Evolutionary conservation across 2,329 filamentous ascomycete species (phyloP).

Genomic region (Aspergillus brunneoviolaceus): DNA sequence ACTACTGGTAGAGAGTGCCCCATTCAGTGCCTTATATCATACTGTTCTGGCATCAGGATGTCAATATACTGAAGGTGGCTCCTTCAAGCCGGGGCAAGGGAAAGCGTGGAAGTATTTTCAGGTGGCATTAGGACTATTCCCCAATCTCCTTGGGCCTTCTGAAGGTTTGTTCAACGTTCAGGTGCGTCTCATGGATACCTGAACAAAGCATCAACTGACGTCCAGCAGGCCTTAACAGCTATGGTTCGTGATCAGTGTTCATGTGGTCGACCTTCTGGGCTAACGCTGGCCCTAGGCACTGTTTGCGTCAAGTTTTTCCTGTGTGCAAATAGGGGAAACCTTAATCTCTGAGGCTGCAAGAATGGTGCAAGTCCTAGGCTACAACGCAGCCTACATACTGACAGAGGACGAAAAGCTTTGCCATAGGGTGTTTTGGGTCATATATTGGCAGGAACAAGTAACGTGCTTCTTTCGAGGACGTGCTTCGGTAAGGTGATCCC

Average conservation of each 20-base stretch:
- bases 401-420: constrained; percentile 14
- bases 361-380: constrained; percentile 34
- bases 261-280: neutral
- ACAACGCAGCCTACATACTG: constrained; percentile 25
- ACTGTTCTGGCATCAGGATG: neutral
- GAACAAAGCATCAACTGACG: neutral
- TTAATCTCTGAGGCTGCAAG: constrained; percentile 37
- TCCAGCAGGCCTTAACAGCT: constrained; percentile 25
- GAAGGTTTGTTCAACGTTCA: constrained; percentile 4
- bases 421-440: constrained; percentile 41
- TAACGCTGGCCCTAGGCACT: constrained; percentile 27
- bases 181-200: neutral
- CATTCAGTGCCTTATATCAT: neutral
- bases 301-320: constrained; percentile 37
- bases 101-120: constrained; percentile 7
- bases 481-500: constrained; percentile 31
- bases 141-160: neutral
- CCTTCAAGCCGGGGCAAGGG: neutral
- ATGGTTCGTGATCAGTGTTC: constrained; percentile 20
- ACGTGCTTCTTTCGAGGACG: constrained; percentile 31
- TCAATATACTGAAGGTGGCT: neutral
- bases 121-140: neutral
- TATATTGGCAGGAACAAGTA: constrained; percentile 43
- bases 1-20: neutral
- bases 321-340: constrained; percentile 35